Evolutionary conservation across 2,329 filamentous ascomycete species (phyloP), one percentile per base, ranked within the genome.

Genomic region (Polytolypa hystricis): DNA sequence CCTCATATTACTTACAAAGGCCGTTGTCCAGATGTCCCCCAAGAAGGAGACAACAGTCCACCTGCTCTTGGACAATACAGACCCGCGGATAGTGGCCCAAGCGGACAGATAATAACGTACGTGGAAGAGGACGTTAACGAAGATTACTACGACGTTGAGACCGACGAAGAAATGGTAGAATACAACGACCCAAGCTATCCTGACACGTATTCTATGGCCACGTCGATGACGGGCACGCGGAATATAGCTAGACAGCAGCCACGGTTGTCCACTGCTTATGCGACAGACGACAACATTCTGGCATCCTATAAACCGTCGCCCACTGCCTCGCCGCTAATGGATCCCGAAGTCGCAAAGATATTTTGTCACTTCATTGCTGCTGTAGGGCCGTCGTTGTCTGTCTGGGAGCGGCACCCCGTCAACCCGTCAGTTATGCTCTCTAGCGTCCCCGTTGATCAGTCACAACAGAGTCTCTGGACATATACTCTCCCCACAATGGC

Each of bases 361-460:
- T 96, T 96, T 56, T 81, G 81, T 56, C 86, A 96, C 58, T 96
- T 95, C 56, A 77, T 96, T 31, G 81, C 85, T 47, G 81, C 91
- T 5, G 93, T 86, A 2, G 87, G 81, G 0, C 84, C 86, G 1
- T 82, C 76, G 46, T 74, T 96, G 53, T 93, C 87, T 1, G 71
- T 93, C 18, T 94, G 84, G 54, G 87, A 96, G 58, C 73, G 89
- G 36, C 78, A 87, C 55, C 78, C 83, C 2, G 72, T 78, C 38
- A 84, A 89, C 50, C 73, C 83, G 1, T 72, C 76, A 1, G 70
- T 78, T 5, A 69, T 82, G 19, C 78, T 84, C 47, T 66, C 67
- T 38, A 74, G 78, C 30, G 65, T 67, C 7, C 65, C 73, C 0
- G 69, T 82, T 1, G 73, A 79, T 2, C 70, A 69, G 33, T 70